A percentile compares a stretch with the other conserved stretches of the same genome.
Evolutionary conservation across 176 grass and related monocot species (phyloP).

Genomic region (Miscanthus lutarioriparius): DNA sequence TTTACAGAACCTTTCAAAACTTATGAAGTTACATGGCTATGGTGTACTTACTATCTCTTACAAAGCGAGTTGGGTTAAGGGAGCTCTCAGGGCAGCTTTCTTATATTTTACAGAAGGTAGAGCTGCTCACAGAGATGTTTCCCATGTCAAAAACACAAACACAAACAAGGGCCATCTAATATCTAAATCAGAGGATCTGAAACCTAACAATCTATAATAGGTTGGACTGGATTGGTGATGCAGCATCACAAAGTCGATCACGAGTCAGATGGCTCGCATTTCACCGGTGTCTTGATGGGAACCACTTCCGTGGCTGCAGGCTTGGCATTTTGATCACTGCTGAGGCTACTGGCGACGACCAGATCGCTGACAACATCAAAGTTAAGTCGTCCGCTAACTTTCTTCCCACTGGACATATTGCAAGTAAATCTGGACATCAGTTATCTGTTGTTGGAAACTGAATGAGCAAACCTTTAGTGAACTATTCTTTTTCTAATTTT

Average conservation of each 20-base stretch:
- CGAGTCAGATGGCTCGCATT: conserved; percentile 57
- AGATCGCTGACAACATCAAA: conserved; percentile 90
- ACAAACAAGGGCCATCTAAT: neutral
- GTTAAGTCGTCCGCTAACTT: conserved; percentile 61
- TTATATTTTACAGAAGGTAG: conserved; percentile 37
- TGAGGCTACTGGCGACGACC: conserved; percentile 69
- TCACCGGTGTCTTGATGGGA: conserved; percentile 42
- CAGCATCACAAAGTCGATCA: neutral
- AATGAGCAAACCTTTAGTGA: neutral
- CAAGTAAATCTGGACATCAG: conserved; percentile 2
- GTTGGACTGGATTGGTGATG: neutral
- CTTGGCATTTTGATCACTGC: conserved; percentile 37
- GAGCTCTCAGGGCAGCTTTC: conserved; percentile 53
- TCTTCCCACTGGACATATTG: conserved; percentile 57
- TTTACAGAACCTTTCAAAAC: conserved; percentile 47
- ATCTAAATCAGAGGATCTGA: conserved; percentile 9
- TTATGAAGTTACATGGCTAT: conserved; percentile 33
- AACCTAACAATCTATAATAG: conserved; percentile 16
- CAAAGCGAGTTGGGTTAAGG: conserved; percentile 3
- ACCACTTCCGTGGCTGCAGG: conserved; percentile 14
- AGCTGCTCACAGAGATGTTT: conserved; percentile 56
- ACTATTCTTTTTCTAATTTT: neutral
- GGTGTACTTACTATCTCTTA: conserved; percentile 5
- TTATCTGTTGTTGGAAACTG: neutral
- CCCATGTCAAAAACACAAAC: conserved; percentile 37